phyloP scores from a whole-genome alignment of 2,329 filamentous ascomycete species.

The Thielaviopsis punctulata region DNA sequence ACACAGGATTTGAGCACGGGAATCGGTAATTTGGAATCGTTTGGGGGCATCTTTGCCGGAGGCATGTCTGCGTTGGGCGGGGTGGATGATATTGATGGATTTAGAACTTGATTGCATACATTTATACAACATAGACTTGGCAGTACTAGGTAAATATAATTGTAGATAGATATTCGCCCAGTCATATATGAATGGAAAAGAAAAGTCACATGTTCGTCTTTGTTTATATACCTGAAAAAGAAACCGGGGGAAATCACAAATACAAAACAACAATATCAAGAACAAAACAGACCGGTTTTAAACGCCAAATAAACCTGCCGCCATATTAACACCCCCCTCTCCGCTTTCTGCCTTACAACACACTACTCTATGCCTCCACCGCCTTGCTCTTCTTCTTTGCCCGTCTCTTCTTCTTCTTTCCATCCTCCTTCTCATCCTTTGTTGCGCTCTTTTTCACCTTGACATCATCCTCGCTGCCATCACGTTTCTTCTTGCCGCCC shows the following conservation, averaged over 20 bases:
- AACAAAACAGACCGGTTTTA: background rate
- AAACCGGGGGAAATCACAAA: constrained; percentile 1
- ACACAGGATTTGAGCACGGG: constrained; percentile 29
- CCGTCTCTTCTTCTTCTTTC: constrained; percentile 29
- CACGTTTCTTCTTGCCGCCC: constrained; percentile 15
- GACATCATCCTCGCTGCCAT: constrained; percentile 17
- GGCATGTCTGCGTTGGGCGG: constrained; percentile 22
- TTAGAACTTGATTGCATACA: background rate
- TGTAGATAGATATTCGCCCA: background rate
- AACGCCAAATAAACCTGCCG: background rate
- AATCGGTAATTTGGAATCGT: constrained; percentile 28
- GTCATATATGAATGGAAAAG: too few relatives aligned
- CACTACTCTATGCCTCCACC: constrained; percentile 17
- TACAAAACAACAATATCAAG: background rate
- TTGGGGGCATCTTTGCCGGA: constrained; percentile 30
- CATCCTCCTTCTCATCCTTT: constrained; percentile 15
- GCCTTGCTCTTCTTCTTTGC: constrained; percentile 33
- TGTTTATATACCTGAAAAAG: constrained; percentile 2
- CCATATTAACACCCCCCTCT: background rate
- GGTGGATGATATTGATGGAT: constrained; percentile 19
- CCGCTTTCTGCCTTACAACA: background rate
- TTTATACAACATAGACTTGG: background rate
- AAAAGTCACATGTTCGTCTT: too few relatives aligned
- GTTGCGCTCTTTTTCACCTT: constrained; percentile 20
- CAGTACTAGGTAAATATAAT: background rate